Base-by-base conservation (phyloP, 768 basidiomycete species). In the Coprinopsis sp. region DNA sequence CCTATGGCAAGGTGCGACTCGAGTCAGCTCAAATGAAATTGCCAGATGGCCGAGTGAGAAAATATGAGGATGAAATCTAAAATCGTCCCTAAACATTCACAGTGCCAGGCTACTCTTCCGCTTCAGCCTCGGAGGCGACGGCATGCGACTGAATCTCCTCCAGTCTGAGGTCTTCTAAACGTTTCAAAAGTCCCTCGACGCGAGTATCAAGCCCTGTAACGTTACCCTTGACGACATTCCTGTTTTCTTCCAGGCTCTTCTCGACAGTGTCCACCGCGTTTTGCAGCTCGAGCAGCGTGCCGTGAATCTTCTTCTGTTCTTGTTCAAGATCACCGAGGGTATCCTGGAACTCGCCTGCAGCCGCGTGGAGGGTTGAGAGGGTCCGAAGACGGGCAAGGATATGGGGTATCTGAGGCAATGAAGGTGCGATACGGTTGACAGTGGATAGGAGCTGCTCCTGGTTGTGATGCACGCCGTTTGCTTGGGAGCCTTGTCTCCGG, bases 351-450 rank as follows among this genome's bases (percentile, higher is more conserved):
- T 84, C 78, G 1, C 83, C 76, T 0, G 95, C 91, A 38, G 87
- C 82, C 0, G 83, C 74, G 58, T 99, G 95, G 49, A 99, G 64
- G 0, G 79, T 60, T 7, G 89, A 82, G 3, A 99, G 73, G 8
- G 92, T 93, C 30, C 90, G 81, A 29, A 99, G 66, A 12, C 95
- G 87, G 3, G 87, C 81, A 21, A 99, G 77, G 19, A 99, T 85
- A 54, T 96, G 91, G 2, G 94, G 88, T 34, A 91, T 86, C 52
- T 90, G 87, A 1, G 88, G 85, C 1, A 91, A 72, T 0, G 81
- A 74, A 0, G 86, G 88, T 3, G 77, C 77, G 0, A 91, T 78
- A 16, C 87, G 79, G 21, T 80, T 74, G 14, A 91, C 72, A 39
- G 87, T 60, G 0, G 88, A 86, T 0, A 87, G 63, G 11, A 90